Evolutionary conservation across 2,329 filamentous ascomycete genomes (phyloP).

Genomic region (Trichoderma afroharzianum): DNA sequence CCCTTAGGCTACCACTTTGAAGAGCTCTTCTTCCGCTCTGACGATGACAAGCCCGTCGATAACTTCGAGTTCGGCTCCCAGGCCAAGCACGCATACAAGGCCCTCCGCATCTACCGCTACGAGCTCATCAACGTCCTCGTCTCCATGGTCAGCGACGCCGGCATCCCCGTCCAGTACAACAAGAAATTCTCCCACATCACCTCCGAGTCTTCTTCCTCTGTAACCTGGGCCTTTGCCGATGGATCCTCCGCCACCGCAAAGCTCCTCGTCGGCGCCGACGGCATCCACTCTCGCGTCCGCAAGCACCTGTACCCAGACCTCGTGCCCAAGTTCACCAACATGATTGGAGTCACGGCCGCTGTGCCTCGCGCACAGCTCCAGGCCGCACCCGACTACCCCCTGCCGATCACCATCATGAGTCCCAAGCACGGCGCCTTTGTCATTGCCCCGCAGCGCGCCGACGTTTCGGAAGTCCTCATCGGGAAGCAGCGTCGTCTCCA

Average conservation of each 20-base stretch:
- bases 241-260: constrained; percentile 38
- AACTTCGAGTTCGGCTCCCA: constrained; percentile 47
- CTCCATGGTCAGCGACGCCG: constrained; percentile 35
- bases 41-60: constrained; percentile 32
- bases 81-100: constrained; percentile 49
- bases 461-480: constrained; percentile 48
- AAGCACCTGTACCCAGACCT: constrained; percentile 47
- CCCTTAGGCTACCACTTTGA: constrained; percentile 50
- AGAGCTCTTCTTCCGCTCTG: constrained; percentile 43
- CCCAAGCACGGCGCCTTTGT: constrained; percentile 45
- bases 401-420: constrained; percentile 43
- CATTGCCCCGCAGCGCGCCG: constrained; percentile 44
- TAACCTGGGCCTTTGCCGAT: constrained; percentile 47
- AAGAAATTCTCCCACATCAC: constrained; percentile 46
- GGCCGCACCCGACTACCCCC: constrained; percentile 31
- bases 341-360: constrained; percentile 37
- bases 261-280: constrained; percentile 55
- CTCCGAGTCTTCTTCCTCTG: constrained; percentile 36
- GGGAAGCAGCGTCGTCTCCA: constrained; percentile 41
- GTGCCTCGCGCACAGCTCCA: constrained; percentile 37
- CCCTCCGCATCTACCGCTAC: constrained; percentile 51
- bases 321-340: constrained; percentile 48
- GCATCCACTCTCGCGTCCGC: constrained; percentile 56
- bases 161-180: constrained; percentile 43
- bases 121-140: constrained; percentile 49